phyloP scores from a whole-genome alignment of 148 eudicot species.

The Arctostaphylos glauca region DNA sequence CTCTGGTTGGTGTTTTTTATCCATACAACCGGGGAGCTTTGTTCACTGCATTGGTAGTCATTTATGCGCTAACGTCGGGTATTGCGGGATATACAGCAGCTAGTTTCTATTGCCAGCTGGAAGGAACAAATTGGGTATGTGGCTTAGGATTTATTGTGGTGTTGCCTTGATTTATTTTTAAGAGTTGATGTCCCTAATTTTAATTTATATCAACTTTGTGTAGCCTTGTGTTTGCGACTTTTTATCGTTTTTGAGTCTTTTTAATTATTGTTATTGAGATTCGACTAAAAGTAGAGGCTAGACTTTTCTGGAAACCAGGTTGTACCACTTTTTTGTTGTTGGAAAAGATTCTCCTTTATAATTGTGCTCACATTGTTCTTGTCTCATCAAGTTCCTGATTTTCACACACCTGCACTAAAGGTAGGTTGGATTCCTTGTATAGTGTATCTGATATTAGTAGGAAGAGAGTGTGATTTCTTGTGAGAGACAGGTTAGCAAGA shows the following conservation, averaged over 20 bases:
- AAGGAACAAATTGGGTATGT: constrained; percentile 54
- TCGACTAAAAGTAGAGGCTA: background rate
- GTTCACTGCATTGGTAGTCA: constrained; percentile 50
- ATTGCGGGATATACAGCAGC: constrained; percentile 53
- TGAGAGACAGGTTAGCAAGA: background rate
- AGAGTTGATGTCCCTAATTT: background rate
- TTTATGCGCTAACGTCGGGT: constrained; percentile 55
- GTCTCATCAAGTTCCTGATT: background rate
- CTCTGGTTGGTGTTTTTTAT: constrained; percentile 52
- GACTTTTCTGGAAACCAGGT: background rate
- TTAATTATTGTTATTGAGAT: too few relatives aligned
- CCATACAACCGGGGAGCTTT: constrained; percentile 59
- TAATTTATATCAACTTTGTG: background rate
- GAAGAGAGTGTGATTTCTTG: background rate
- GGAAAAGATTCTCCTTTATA: background rate
- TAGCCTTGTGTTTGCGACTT: background rate
- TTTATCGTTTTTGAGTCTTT: background rate
- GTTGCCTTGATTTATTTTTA: background rate
- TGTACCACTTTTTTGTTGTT: background rate
- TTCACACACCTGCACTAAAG: background rate
- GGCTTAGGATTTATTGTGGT: background rate
- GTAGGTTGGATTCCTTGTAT: background rate
- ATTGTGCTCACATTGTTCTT: background rate
- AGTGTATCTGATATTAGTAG: background rate
- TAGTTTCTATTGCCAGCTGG: constrained; percentile 45